Evolutionary conservation across 1,139 yeast genomes (phyloP), one percentile per base, ranked within the genome.

Genomic region (Candida sanyaensis): DNA sequence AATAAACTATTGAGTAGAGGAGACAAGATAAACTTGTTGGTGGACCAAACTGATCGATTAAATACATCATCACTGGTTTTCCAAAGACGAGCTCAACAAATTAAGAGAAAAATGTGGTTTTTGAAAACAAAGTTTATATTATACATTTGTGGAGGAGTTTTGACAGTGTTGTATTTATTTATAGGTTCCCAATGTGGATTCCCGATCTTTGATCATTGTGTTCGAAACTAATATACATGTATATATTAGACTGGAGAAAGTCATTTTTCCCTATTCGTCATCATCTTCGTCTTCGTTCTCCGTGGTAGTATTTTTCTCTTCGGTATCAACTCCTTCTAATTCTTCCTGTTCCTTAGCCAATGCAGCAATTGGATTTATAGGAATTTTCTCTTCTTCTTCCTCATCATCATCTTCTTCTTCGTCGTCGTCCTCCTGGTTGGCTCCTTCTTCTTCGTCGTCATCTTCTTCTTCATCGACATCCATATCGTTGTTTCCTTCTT

Each of bases 41-140:
- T 90, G 13, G 88, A 86, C 62, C 91, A 91, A 62, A 90, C 97
- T 1, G 88, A 88, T 54, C 75, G 84, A 46, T 75, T 90, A 65
- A 88, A 86, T 55, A 76, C 78, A 28, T 80, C 83, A 32, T 82
- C 96, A 5, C 80, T 76, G 67, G 80, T 86, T 41, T 91, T 91
- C 62, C 84, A 89, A 55, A 83, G 86, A 55, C 77, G 84, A 50
- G 88, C 96, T 0, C 81, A 80, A 28, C 75, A 76, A 46, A 79
- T 89, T 33, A 81, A 81, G 57, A 69, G 89, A 42, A 77, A 75
- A 51, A 78, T 90, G 82, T 84, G 91, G 88, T 75, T 85, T 72
- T 73, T 77, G 41, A 81, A 79, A 46, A 63, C 77, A 32, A 78
- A 74, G 52, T 76, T 81, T 51, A 60, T 74, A 11, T 54, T 71